phyloP scores from a whole-genome alignment of 208 protist species.

The Acanthamoeba lenticulata region DNA sequence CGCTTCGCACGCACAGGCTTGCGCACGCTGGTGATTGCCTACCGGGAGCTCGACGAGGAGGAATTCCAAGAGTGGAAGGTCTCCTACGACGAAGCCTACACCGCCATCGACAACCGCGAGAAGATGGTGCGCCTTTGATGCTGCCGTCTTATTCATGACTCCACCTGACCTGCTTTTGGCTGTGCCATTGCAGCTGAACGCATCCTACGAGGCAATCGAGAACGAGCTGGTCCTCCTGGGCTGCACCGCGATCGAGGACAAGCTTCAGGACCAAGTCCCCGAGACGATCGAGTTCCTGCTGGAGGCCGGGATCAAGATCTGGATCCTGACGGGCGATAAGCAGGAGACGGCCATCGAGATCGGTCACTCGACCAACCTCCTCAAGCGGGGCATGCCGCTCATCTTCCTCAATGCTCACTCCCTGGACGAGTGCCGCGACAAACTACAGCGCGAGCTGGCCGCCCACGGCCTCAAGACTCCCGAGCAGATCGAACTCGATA shows the following conservation, averaged over 20 bases:
- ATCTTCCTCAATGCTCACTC: not conserved
- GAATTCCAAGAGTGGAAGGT: not conserved
- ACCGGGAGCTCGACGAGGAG: not conserved
- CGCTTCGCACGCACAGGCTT: slow-evolving; percentile 72
- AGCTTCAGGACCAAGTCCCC: slow-evolving; percentile 94
- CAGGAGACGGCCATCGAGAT: slow-evolving; percentile 87
- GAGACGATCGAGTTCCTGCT: slow-evolving; percentile 92
- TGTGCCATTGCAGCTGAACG: not conserved
- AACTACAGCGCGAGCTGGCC: not conserved
- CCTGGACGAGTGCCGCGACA: not conserved
- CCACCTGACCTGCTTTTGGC: not conserved
- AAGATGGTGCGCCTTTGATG: slow-evolving; percentile 66
- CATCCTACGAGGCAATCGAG: slow-evolving; percentile 81
- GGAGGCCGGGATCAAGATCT: slow-evolving; percentile 90
- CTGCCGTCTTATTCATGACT: not conserved
- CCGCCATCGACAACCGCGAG: slow-evolving; percentile 34
- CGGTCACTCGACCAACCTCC: slow-evolving; percentile 52
- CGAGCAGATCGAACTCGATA: not conserved
- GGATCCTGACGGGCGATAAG: slow-evolving; percentile 97
- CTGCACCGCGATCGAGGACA: slow-evolving; percentile 95
- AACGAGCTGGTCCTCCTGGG: slow-evolving; percentile 88
- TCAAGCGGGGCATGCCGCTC: slow-evolving; percentile 45
- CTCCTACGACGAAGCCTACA: slow-evolving; percentile 32
- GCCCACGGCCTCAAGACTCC: not conserved
- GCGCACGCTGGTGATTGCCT: slow-evolving; percentile 32